Evolutionary conservation across 1,139 yeast genomes (phyloP), one percentile per base, ranked within the genome.

Genomic region (Pneumocystis canis): DNA sequence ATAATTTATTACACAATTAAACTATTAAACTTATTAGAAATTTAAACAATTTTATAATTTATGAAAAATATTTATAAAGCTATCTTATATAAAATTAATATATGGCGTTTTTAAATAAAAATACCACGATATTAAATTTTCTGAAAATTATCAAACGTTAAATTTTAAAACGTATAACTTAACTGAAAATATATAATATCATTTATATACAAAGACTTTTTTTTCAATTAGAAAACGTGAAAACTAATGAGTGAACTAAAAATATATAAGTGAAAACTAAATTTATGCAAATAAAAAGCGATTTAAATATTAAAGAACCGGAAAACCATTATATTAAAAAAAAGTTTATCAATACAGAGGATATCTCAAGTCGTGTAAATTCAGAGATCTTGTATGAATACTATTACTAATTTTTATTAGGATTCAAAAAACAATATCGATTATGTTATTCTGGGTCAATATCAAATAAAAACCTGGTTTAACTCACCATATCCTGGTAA

Each of bases 391-490:
- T 47, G 16, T 25, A 3, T 47, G 25, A 28, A 9, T 47, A 25
- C 9, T 47, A 28, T 47, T 40, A 9, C 18, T 25, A 25, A 20
- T 47, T 47, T 47, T 25, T 11, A 25, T 20, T 47, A 47, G 54
- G 6, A 47, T 2, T 47, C 54, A 9, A 11, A 25, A 47, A 47
- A 47, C 20, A 47, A 47, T 28, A 47, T 57, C 14, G 59, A 57
- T 14, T 57, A 57, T 57, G 59, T 57, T 57, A 35, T 35, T 57
- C 31, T 57, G 5, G 59, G 59, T 28, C 30, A 57, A 39, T 57
- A 57, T 57, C 40, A 57, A 11, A 35, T 57, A 57, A 57, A 57
- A 57, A 35, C 59, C 18, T 39, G 41, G 40, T 57, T 35, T 39
- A 39, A 18, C 40, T 57, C 59, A 35, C 59, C 41, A 35, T 57